Evolutionary conservation across 2,329 filamentous ascomycete genomes (phyloP), one percentile per base, ranked within the genome.

Genomic region (Clonostachys sp.): DNA sequence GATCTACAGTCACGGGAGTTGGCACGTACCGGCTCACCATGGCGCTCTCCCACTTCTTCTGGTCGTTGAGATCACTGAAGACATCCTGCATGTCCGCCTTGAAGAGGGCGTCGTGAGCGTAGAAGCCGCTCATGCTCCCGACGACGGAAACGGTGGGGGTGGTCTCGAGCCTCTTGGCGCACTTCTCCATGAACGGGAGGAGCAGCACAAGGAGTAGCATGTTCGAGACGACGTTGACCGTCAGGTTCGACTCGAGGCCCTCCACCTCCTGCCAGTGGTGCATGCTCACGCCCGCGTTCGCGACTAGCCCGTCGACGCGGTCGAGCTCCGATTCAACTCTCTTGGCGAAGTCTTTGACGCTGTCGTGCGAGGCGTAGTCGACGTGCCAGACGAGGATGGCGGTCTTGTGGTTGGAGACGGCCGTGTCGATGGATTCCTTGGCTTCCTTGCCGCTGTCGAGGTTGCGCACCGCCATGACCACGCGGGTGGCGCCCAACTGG

Each of bases 211-310:
- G 18, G 6, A 48, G 47, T 6, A 48, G 42, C 14, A 48, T 41
- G 17, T 34, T 41, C 54, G 13, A 60, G 51, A 78, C 58, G 16
- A 76, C 68, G 53, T 78, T 78, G 42, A 77, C 65, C 5, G 68
- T 70, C 44, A 76, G 55, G 30, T 61, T 68, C 13, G 54, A 54
- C 55, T 77, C 74, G 46, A 67, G 62, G 3, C 69, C 73, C 47
- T 72, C 69, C 17, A 57, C 51, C 39, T 59, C 45, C 13, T 53
- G 47, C 39, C 52, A 55, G 6, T 47, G 44, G 6, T 50, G 34
- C 5, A 45, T 49, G 9, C 55, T 45, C 13, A 58, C 34, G 13
- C 57, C 54, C 5, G 73, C 73, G 45, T 74, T 77, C 44, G 65
- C 60, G 8, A 77, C 48, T 1, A 77, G 50, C 4, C 64, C 59